Evolutionary conservation across 768 basidiomycete species (phyloP), one percentile per base, ranked within the genome.

Genomic region (Sutorius australiensis): DNA sequence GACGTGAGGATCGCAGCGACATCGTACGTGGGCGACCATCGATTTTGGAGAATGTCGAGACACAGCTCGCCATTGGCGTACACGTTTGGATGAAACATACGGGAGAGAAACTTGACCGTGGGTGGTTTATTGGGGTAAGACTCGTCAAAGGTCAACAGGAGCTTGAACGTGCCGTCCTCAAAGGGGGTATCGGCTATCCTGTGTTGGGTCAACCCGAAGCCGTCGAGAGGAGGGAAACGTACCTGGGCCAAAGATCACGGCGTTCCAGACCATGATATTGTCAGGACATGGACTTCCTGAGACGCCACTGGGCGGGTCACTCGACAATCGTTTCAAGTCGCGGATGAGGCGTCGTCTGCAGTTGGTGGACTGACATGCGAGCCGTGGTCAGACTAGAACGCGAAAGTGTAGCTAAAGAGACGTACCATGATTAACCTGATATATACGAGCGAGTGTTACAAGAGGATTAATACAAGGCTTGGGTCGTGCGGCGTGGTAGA

Each of bases 211-310:
- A 36, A 9, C 36, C 36, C 6, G 24, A 34, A 39, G 49, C 39
- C 16, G 14, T 11, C 13, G n/a, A 27, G 45, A 17, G 32, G 27
- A 16, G 21, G 7, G n/a, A 33, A 16, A 73, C 87, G 65, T 54
- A 94, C 95, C 88, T 72, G 97, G 97, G 3, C 97, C 97, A 66
- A 99, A 98, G 57, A 99, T 99, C 52, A 99, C 97, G 2, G 97
- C 97, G 64, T 99, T 99, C 97, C 97, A 99, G 14, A 98, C 80
- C 93, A 98, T 97, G 71, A 99, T 97, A 69, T 98, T 98, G 68
- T 98, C 97, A 3, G 92, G 87, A 67, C 92, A 94, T 66, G 97
- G 95, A 64, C 92, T 95, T 13, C 95, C 97, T 5, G 92, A 95
- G 60, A 99, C 93, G 6, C 97, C 97, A 48, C 89, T 87, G 0